Conservation (phyloP, 306 rosid species). For the Pueraria montana region DNA sequence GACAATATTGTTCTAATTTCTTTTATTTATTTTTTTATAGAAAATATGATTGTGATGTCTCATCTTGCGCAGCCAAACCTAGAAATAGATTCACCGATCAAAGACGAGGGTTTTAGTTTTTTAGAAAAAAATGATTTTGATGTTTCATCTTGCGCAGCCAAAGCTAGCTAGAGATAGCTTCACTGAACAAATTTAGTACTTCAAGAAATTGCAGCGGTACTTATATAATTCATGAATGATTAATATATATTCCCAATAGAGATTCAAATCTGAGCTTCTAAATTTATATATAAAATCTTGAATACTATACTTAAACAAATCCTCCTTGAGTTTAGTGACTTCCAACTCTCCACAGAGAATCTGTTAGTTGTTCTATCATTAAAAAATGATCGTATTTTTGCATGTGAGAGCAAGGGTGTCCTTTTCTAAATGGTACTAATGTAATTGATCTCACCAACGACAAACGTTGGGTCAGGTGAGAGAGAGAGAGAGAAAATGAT, state of each 20-base stretch:
- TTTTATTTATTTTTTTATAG: not conserved
- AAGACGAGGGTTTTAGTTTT: slow-evolving; percentile 31
- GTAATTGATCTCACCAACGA: slow-evolving; percentile 39
- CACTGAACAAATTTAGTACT: slow-evolving; percentile 31
- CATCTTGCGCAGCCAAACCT: slow-evolving; percentile 51
- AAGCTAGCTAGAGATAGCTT: slow-evolving; percentile 30
- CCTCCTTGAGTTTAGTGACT: slow-evolving; percentile 66
- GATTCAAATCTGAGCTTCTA: slow-evolving; percentile 51
- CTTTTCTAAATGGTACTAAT: not conserved
- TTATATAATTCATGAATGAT: slow-evolving; percentile 47
- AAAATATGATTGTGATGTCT: slow-evolving; percentile 54
- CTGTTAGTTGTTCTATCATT: slow-evolving; percentile 39
- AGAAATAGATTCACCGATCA: slow-evolving; percentile 23
- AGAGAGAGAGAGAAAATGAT: slow-evolving; percentile 48
- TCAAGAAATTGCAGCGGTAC: slow-evolving; percentile 39
- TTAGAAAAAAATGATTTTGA: slow-evolving; percentile 45
- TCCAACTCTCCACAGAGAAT: slow-evolving; percentile 59
- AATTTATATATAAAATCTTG: slow-evolving; percentile 32
- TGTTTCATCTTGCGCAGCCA: slow-evolving; percentile 56
- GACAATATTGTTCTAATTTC: slow-evolving; percentile 4
- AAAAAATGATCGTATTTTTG: slow-evolving; percentile 42
- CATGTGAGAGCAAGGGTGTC: slow-evolving; percentile 44
- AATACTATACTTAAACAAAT: slow-evolving; percentile 37
- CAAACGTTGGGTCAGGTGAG: slow-evolving; percentile 39
- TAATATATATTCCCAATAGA: slow-evolving; percentile 44